Evolutionary conservation across 2,329 filamentous ascomycete genomes (phyloP), one percentile per base, ranked within the genome.

Genomic region (Ramularia collo-cygni): DNA sequence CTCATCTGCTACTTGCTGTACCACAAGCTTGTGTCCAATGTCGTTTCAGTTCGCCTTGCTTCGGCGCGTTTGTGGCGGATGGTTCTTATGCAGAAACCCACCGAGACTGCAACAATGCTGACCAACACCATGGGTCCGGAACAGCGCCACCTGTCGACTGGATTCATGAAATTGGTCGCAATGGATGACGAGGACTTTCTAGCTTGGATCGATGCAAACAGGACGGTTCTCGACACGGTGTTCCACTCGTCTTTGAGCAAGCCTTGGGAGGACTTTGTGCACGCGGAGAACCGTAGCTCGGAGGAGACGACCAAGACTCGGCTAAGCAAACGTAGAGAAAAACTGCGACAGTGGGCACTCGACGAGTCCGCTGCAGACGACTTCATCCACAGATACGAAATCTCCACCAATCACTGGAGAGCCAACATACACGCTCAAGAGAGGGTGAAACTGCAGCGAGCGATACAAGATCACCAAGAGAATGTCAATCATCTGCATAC

Each of bases 391-490:
- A 80, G 80, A n/a, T 90, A 96, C 56, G 86, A 95, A 54, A 79
- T 85, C 50, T 84, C 86, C 1, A 90, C 92, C 40, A 82, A 78
- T 28, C 82, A 90, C 43, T 98, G 90, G 92, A 84, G 90, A 69
- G 87, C 89, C 53, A 96, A 95, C 54, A 95, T 98, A 28, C 92
- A 90, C 61, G 81, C 83, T 35, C 87, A 90, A 0, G 92, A 98
- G 60, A 83, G 92, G 50, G 77, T 90, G 57, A 96, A 95, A 60
- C 83, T 94, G 50, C 90, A 96, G 60, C 76, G 92, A 46, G 75
- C 85, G 12, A 67, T 88, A 38, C 92, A 98, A 62, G 93, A 98
- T 55, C 86, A 95, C 55, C 88, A 95, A 53, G 92, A 98, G 58
- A 90, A 89, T 55, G 75, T 85, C 42, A 73, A 75, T 1, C 95